phyloP scores from a whole-genome alignment of 129 eudicot genomes.

The Chrysanthemum lavandulifolium region DNA sequence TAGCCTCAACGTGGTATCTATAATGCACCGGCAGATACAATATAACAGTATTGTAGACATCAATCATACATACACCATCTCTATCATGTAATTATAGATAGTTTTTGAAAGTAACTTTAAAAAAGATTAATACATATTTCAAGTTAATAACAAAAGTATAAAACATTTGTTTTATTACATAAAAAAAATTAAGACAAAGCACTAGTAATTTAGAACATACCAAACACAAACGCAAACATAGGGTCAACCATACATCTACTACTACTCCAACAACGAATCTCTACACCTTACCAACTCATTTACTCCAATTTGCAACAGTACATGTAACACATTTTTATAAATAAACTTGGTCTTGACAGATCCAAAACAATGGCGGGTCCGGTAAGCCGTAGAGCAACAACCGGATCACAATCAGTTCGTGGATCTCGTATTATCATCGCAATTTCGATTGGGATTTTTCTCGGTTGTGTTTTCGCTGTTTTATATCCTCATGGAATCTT shows the following conservation, averaged over 20 bases:
- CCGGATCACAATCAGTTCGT: slow-evolving; percentile 39
- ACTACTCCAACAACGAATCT: no score
- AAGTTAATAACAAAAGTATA: no score
- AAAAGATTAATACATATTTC: no score
- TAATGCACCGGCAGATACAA: no score
- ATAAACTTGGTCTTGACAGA: neutral
- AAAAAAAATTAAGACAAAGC: neutral
- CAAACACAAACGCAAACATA: neutral
- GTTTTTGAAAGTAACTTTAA: no score
- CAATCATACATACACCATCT: no score
- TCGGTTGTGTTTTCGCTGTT: slow-evolving; percentile 66
- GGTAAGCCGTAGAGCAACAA: slow-evolving; percentile 53
- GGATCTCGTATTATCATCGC: slow-evolving; percentile 69
- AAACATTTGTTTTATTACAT: no score
- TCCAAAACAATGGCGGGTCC: slow-evolving; percentile 45
- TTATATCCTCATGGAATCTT: slow-evolving; percentile 60
- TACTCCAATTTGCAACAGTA: neutral
- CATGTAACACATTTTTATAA: neutral
- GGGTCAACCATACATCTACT: neutral
- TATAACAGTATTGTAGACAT: no score
- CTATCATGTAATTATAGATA: no score
- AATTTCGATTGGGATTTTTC: slow-evolving; percentile 51
- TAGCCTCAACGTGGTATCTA: no score
- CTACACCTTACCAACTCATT: neutral
- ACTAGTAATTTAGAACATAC: neutral